Conservation (phyloP, 2,329 filamentous ascomycete genomes). For the Colletotrichum salicis region DNA sequence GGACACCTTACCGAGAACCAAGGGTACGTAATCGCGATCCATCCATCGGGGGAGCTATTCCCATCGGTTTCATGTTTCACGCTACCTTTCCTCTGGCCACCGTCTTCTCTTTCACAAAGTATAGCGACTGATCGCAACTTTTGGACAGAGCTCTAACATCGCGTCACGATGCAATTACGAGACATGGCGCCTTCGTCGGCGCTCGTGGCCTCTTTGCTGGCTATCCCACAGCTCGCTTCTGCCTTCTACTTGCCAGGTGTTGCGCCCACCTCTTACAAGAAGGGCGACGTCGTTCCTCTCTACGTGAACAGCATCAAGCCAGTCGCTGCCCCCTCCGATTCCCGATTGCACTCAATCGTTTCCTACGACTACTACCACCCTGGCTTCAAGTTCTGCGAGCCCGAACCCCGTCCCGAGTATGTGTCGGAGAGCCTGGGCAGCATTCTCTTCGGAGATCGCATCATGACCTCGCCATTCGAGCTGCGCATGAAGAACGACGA, state of each 20-base stretch:
- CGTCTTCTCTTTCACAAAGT: not conserved
- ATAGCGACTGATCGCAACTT: not conserved
- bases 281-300: slow-evolving; percentile 82
- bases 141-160: not conserved
- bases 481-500: slow-evolving; percentile 88
- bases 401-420: slow-evolving; percentile 78
- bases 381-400: slow-evolving; percentile 87
- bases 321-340: slow-evolving; percentile 79
- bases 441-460: slow-evolving; percentile 96
- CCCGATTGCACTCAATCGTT: slow-evolving; percentile 88
- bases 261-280: slow-evolving; percentile 90
- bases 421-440: slow-evolving; percentile 92
- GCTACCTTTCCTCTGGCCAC: not conserved
- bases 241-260: slow-evolving; percentile 98
- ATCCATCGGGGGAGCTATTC: slow-evolving; percentile 20
- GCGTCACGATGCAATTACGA: slow-evolving; percentile 56
- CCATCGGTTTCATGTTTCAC: slow-evolving; percentile 25
- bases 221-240: slow-evolving; percentile 64
- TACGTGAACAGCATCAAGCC: slow-evolving; percentile 94
- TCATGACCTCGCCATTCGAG: slow-evolving; percentile 95
- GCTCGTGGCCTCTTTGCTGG: slow-evolving; percentile 61
- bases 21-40: slow-evolving; percentile 31
- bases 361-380: slow-evolving; percentile 96
- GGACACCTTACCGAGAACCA: slow-evolving; percentile 16
- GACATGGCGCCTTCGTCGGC: slow-evolving; percentile 59